A percentile compares a stretch with the other conserved stretches of the same genome.
phyloP scores from a whole-genome alignment of 441 rosid genomes.

The Rhodomyrtus psidioides region DNA sequence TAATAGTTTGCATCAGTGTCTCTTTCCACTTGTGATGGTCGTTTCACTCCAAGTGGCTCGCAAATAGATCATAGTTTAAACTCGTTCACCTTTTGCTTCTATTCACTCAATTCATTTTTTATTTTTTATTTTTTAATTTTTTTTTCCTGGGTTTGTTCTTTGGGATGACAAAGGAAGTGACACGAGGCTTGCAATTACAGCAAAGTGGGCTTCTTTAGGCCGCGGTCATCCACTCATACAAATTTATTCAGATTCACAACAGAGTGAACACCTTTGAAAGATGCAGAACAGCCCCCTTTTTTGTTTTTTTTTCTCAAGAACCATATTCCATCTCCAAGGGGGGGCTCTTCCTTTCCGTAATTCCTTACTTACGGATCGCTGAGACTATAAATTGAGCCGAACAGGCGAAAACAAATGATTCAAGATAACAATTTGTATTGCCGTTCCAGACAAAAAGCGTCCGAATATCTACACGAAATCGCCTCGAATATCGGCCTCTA shows the following conservation, averaged over 20 bases:
- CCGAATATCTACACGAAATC: not conserved
- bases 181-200: constrained; percentile 34
- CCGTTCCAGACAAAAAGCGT: not conserved
- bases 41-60: not conserved
- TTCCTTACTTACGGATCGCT: not conserved
- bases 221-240: not conserved
- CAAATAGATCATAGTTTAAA: not conserved
- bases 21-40: not conserved
- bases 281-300: not conserved
- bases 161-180: not conserved
- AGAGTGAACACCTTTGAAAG: not conserved
- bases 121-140: no score
- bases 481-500: not conserved
- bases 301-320: not conserved
- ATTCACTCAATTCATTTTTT: not conserved
- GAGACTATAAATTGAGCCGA: not conserved
- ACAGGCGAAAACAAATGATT: not conserved
- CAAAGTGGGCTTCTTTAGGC: constrained; percentile 23
- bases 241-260: constrained; percentile 3
- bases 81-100: not conserved
- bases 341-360: not conserved
- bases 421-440: not conserved
- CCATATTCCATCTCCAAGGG: not conserved
- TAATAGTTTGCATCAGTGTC: not conserved
- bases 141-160: no score